A percentile compares a stretch with the other conserved stretches of the same genome.
Evolutionary conservation across 768 basidiomycete genomes (phyloP).

Genomic region (Phylloporus sp.): DNA sequence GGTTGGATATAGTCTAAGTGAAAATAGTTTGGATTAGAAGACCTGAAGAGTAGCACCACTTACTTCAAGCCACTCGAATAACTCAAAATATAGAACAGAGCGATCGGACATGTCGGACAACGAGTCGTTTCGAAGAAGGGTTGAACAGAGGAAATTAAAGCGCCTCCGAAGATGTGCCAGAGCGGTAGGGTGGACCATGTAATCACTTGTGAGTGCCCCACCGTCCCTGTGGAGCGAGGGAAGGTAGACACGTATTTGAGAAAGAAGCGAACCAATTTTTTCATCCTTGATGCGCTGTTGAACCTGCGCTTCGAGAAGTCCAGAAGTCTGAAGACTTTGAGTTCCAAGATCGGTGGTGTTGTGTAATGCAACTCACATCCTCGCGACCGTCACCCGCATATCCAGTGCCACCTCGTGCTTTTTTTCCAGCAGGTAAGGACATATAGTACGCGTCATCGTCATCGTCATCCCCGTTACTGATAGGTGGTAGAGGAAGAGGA

Average conservation of each 20-base stretch:
- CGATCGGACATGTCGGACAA: slow-evolving; percentile 93
- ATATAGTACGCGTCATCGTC: slow-evolving; percentile 51
- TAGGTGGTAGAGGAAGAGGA: slow-evolving; percentile 19
- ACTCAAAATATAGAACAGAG: slow-evolving; percentile 76
- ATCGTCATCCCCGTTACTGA: slow-evolving; percentile 42
- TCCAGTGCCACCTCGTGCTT: slow-evolving; percentile 75
- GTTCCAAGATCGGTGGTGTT: not conserved
- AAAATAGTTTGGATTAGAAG: slow-evolving; percentile 4
- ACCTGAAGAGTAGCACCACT: not conserved
- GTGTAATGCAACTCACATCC: slow-evolving; percentile 57
- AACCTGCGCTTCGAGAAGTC: slow-evolving; percentile 73
- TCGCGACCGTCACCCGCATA: slow-evolving; percentile 83
- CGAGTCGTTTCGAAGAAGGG: slow-evolving; percentile 87
- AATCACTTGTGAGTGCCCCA: slow-evolving; percentile 83
- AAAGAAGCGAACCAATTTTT: slow-evolving; percentile 64
- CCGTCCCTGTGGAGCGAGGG: slow-evolving; percentile 74
- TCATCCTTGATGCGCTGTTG: slow-evolving; percentile 73
- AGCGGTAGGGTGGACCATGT: slow-evolving; percentile 87
- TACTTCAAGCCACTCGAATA: slow-evolving; percentile 93
- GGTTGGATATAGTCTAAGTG: slow-evolving; percentile 80
- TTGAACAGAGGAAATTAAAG: slow-evolving; percentile 85
- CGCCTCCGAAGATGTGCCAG: slow-evolving; percentile 87
- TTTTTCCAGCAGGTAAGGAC: slow-evolving; percentile 49
- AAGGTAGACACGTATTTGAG: slow-evolving; percentile 74
- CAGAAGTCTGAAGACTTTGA: slow-evolving; percentile 55